Percentiles rank a stretch among this genome's conserved stretches.
Evolutionary conservation across 2,329 filamentous ascomycete genomes (phyloP).

Genomic region (Moelleriella libera): DNA sequence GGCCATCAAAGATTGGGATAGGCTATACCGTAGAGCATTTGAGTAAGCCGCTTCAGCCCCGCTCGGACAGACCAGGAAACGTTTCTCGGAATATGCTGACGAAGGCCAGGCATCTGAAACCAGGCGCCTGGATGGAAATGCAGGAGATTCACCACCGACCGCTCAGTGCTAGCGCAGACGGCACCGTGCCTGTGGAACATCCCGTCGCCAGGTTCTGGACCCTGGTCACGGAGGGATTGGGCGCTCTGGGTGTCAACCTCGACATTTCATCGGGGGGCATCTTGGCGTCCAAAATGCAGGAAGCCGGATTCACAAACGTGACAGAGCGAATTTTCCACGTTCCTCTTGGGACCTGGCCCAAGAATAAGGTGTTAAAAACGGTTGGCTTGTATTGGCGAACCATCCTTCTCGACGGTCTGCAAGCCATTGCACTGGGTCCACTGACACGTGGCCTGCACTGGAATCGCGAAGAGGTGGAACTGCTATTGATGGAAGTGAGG

Average conservation of each 20-base stretch:
- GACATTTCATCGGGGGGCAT: conserved; percentile 25
- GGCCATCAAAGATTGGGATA: conserved; percentile 41
- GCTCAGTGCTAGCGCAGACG: conserved; percentile 24
- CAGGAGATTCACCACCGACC: conserved; percentile 39
- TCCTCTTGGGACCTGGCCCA: conserved; percentile 40
- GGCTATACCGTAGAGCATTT: conserved; percentile 28
- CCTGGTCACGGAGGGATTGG: conserved; percentile 28
- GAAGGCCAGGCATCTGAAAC: conserved; percentile 29
- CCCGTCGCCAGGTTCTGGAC: conserved; percentile 32
- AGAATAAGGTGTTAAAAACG: conserved; percentile 33
- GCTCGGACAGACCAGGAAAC: too few relatives aligned
- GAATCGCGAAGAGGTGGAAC: conserved; percentile 31
- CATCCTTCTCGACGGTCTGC: conserved; percentile 32
- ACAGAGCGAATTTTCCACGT: conserved; percentile 33
- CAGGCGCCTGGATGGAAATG: conserved; percentile 40
- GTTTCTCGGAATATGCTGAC: too few relatives aligned
- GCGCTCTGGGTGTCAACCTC: conserved; percentile 30
- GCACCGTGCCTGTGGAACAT: conserved; percentile 22
- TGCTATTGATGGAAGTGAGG: conserved; percentile 32
- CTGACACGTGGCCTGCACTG: conserved; percentile 34
- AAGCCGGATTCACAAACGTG: conserved; percentile 38
- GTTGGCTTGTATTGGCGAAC: conserved; percentile 38
- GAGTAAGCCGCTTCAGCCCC: conserved; percentile 21
- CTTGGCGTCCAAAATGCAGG: conserved; percentile 29
- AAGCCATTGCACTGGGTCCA: conserved; percentile 37